Evolutionary conservation across 257 asterid genomes (phyloP).

Genomic region (Solanum bukasovii): DNA sequence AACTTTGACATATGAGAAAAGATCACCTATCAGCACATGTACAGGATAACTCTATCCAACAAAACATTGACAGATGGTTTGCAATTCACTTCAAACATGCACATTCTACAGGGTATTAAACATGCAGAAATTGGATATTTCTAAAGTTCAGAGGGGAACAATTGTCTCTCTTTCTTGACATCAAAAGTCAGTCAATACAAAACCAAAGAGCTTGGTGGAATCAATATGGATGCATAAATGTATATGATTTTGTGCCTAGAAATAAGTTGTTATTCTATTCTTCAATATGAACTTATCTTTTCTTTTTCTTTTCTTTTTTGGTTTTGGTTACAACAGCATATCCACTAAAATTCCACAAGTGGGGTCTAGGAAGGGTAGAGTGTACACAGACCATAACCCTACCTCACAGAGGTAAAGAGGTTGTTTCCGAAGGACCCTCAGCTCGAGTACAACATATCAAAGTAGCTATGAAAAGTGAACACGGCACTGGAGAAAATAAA

Average conservation of each 20-base stretch:
- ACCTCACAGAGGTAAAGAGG: neutral
- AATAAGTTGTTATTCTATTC: neutral
- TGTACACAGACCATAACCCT: neutral
- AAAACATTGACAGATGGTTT: neutral
- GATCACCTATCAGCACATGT: neutral
- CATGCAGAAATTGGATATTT: neutral
- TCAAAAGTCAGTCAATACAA: neutral
- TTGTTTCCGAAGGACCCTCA: neutral
- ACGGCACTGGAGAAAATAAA: neutral
- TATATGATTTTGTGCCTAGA: neutral
- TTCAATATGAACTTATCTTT: neutral
- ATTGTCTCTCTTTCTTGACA: conserved; percentile 6
- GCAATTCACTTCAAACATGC: neutral
- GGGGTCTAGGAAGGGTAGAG: neutral
- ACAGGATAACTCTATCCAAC: neutral
- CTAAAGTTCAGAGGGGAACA: neutral
- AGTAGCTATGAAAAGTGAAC: neutral
- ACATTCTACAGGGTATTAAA: neutral
- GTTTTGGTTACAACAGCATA: neutral
- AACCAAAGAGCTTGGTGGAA: neutral
- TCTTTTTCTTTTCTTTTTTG: neutral
- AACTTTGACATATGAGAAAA: neutral
- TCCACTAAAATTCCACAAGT: neutral
- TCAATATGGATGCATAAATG: neutral
- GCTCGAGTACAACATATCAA: neutral